Evolutionary conservation across 2,329 filamentous ascomycete genomes (phyloP).

Genomic region (Colletotrichum lindemuthianum): DNA sequence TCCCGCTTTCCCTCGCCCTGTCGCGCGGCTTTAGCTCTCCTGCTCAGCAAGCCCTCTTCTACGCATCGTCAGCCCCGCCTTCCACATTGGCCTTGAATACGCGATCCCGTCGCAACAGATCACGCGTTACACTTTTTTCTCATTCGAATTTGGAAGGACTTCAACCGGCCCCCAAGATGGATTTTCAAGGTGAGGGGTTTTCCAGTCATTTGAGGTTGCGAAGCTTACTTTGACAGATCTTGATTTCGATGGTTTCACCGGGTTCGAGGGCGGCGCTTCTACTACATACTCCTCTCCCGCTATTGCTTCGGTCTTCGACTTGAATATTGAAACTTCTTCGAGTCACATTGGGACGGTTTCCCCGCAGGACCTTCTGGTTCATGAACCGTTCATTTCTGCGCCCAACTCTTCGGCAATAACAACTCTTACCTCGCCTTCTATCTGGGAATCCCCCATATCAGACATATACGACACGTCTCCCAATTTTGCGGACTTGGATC

Average conservation of each 20-base stretch:
- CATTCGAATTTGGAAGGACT: slow-evolving; percentile 66
- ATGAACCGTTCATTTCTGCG: slow-evolving; percentile 76
- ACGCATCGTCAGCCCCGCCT: slow-evolving; percentile 73
- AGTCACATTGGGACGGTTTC: slow-evolving; percentile 79
- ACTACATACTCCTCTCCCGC: slow-evolving; percentile 65
- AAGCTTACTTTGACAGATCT: slow-evolving; percentile 38
- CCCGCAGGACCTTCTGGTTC: slow-evolving; percentile 81
- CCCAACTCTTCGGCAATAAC: slow-evolving; percentile 86
- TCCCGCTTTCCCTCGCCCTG: slow-evolving; percentile 63
- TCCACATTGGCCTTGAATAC: slow-evolving; percentile 68
- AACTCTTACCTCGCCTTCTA: slow-evolving; percentile 85
- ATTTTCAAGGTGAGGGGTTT: slow-evolving; percentile 61
- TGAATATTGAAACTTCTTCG: slow-evolving; percentile 58
- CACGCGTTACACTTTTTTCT: slow-evolving; percentile 78
- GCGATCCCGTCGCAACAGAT: slow-evolving; percentile 62
- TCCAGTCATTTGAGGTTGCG: slow-evolving; percentile 26
- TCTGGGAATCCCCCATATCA: slow-evolving; percentile 77
- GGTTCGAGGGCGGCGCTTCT: slow-evolving; percentile 62
- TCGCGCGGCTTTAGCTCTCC: slow-evolving; percentile 64
- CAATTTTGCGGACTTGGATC: slow-evolving; percentile 55
- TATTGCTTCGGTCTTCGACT: slow-evolving; percentile 61
- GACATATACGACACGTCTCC: slow-evolving; percentile 76
- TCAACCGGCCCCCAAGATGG: slow-evolving; percentile 60
- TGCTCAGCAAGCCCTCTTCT: slow-evolving; percentile 63
- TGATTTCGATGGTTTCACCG: slow-evolving; percentile 68